Base-by-base conservation (phyloP, 1,139 yeast species). In the Zygosaccharomyces sapae region DNA sequence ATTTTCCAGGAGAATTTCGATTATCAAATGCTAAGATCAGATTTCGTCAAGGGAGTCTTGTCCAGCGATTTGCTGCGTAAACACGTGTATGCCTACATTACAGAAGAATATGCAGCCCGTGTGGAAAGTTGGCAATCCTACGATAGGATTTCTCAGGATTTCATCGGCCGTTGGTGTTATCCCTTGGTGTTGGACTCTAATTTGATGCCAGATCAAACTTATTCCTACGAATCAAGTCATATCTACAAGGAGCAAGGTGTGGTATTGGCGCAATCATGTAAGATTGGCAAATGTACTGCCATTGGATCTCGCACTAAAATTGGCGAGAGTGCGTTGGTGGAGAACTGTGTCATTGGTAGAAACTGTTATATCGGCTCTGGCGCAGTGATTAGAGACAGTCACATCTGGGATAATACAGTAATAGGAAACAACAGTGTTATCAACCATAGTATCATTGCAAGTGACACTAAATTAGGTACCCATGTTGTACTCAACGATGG, bases 1-100 rank as follows among this genome's bases (percentile, higher is more conserved):
- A 81, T 92, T 51, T 92, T 90, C 70, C 95, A 88, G 58, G 99
- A 92, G 62, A 90, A 92, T 66, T 92, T 92, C 60, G 99, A 92
- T 69, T 92, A 90, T 66, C 96, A 90, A 65, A 73, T 79, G 49
- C 73, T 92, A 55, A 78, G 99, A 67, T 74, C 77, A 38, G 98
- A 92, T 68, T 92, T 92, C 63, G 86, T 92, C 27, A 84, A 80
- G 58, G 97, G 97, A 45, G 94, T 92, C 27, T 74, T 94, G 51
- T 83, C 95, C 10, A 85, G 95, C 44, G 99, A 92, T 68, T 76
- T 92, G 57, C 73, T 92, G 58, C 92, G 90, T 56, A 92, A 92
- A 65, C 86, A 94, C 50, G 86, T 92, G 37, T 92, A 92, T 66
- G 87, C 95, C 0, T 89, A 88, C 62, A 79, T 90, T 80, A 55